Base-by-base conservation (phyloP, 2,329 filamentous ascomycete genomes). In the Aspergillus quadrilineatus region DNA sequence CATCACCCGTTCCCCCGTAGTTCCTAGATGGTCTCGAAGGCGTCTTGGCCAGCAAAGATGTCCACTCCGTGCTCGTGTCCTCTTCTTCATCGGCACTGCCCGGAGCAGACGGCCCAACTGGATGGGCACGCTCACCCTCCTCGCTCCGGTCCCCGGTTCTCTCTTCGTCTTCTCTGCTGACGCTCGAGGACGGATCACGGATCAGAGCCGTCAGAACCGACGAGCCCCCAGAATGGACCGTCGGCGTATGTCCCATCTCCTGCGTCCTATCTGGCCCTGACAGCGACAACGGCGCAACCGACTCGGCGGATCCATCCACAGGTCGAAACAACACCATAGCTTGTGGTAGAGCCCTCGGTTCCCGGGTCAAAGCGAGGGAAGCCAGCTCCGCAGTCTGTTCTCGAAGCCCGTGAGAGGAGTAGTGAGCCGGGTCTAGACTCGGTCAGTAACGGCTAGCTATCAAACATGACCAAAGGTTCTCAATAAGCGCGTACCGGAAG, bases 301-400 rank as follows among this genome's bases (percentile, higher is more conserved):
- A 50, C 36, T 52, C 48, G 46, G 36, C 22, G 4, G 44, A 4
- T 6, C 41, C 44, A 22, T 56, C 55, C 5, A 45, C 12, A n/a
- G 60, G 46, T 5, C 56, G 62, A 48, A 70, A 73, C 32, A 73
- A 63, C 59, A 72, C 68, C 41, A 71, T 59, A 28, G 65, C 63
- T 8, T 61, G 64, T 1, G 69, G 69, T 10, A 71, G 57, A 53
- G 67, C 65, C 26, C 62, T 65, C 10, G 63, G 59, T 34, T 68
- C 63, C n/a, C 62, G 63, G 28, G 87, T 87, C 29, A 96, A 82
- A 49, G 90, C 87, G 70, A 92, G 91, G 15, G 85, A 90, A 43
- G 92, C 92, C 55, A 96, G 80, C 74, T 96, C 90, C 50, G 91
- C 90, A 2, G 92, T 95, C 69, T 94, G 88, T 74, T 94, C 88